Base-by-base conservation (phyloP, 768 basidiomycete genomes). In the Psilocybe tampanensis region DNA sequence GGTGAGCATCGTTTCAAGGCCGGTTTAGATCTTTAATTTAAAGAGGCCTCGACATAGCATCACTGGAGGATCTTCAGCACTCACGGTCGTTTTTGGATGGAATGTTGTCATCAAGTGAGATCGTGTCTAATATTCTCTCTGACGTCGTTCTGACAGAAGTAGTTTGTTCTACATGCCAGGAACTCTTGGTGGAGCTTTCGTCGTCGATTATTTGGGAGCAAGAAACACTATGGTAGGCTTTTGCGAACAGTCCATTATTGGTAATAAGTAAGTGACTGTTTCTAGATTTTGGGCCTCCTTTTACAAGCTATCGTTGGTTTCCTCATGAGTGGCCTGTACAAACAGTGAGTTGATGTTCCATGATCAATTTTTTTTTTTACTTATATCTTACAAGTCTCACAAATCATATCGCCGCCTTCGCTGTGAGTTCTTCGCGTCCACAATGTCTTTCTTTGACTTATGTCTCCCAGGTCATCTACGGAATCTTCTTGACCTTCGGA, bases 401-500 rank as follows among this genome's bases (percentile, higher is more conserved):
- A 12, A 65, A 75, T 3, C 78, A 91, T 59, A 79, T 93, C 50
- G 90, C 72, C n/a, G 91, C 78, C 7, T 94, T 92, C 59, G 88
- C 90, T 26, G 88, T 87, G 60, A 62, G 82, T 72, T 39, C 3
- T 15, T 8, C 36, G 13, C 18, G 15, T 11, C 32, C 18, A 22
- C n/a, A n/a, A n/a, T n/a, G 26, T 29, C n/a, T 32, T 13, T 22
- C 8, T 8, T 18, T 21, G 8, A 41, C 34, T 44, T 8, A 42
- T 44, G 32, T 47, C 36, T 49, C 19, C 57, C 54, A 86, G 84
- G 85, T 95, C 32, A 75, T 97, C 8, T 96, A 97, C 64, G 95
- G 95, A 13, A 84, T 97, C 47, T 97, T 97, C 82, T 68, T 95
- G 64, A 86, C 84, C 65, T 88, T 94, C 54, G 95, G 95, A 45